Evolutionary conservation across 2,329 filamentous ascomycete genomes (phyloP).

Genomic region (Ascochyta lentis): DNA sequence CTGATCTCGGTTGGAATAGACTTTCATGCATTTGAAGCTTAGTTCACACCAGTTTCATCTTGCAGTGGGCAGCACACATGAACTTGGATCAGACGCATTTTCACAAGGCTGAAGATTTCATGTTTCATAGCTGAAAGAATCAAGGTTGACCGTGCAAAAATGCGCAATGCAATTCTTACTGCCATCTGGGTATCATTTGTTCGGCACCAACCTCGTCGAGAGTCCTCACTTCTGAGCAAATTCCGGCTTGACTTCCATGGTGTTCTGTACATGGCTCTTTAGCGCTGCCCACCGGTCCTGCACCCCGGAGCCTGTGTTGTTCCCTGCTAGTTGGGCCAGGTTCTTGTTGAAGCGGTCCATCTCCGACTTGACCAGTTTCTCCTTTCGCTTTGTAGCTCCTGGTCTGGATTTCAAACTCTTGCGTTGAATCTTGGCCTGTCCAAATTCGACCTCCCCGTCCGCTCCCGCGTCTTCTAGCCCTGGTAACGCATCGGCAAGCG

Average conservation of each 20-base stretch:
- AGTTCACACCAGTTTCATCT: no score
- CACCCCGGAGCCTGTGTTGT: conserved; percentile 24
- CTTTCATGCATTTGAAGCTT: no score
- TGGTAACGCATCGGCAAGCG: conserved; percentile 81
- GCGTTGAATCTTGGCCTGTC: conserved; percentile 71
- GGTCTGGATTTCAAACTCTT: conserved; percentile 71
- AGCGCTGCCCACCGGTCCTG: conserved; percentile 75
- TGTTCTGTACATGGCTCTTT: conserved; percentile 81
- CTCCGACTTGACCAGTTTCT: conserved; percentile 79
- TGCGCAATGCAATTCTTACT: not conserved
- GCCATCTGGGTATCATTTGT: conserved; percentile 2
- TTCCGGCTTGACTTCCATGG: conserved; percentile 86
- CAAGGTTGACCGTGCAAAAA: not conserved
- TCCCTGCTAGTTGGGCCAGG: conserved; percentile 73
- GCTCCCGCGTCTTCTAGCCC: conserved; percentile 56
- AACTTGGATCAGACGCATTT: not conserved
- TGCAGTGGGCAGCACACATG: no score
- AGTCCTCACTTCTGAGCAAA: conserved; percentile 57
- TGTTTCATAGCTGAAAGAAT: not conserved
- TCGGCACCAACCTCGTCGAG: no score
- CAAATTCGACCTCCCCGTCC: conserved; percentile 40
- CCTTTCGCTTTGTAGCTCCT: conserved; percentile 83
- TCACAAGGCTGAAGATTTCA: not conserved
- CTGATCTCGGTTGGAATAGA: no score
- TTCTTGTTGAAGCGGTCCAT: conserved; percentile 84